Evolutionary conservation across 2,329 filamentous ascomycete species (phyloP).

Genomic region (Phoma herbarum): DNA sequence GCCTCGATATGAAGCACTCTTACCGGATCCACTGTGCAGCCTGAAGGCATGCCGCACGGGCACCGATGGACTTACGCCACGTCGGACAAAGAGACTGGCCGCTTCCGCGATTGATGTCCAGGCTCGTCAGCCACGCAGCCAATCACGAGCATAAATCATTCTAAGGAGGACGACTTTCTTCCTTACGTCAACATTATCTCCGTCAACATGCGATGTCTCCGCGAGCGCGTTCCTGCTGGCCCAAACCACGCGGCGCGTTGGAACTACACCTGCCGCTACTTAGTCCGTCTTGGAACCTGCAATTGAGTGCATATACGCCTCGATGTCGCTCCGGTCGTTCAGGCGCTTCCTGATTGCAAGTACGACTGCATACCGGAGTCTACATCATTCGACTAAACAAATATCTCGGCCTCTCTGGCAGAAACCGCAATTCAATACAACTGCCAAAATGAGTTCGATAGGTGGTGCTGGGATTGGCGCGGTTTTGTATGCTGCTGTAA

Average conservation of each 20-base stretch:
- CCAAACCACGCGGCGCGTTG: slow-evolving; percentile 4
- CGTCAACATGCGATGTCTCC: slow-evolving; percentile 18
- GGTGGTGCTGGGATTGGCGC: slow-evolving; percentile 37
- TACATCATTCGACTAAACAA: neutral
- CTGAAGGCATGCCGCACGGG: neutral
- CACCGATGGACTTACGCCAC: neutral
- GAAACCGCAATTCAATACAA: slow-evolving; percentile 32
- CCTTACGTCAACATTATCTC: slow-evolving; percentile 32
- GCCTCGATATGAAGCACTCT: neutral
- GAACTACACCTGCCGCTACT: slow-evolving; percentile 10
- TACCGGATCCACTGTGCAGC: neutral
- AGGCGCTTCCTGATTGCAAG: slow-evolving; percentile 9
- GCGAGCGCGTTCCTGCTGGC: slow-evolving; percentile 10
- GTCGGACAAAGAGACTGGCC: slow-evolving; percentile 29
- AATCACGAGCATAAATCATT: slow-evolving; percentile 17
- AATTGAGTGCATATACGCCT: slow-evolving; percentile 16
- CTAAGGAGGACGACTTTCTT: slow-evolving; percentile 11
- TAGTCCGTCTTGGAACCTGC: slow-evolving; percentile 21
- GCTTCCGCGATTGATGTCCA: slow-evolving; percentile 13
- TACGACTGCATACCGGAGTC: neutral
- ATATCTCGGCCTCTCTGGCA: slow-evolving; percentile 26
- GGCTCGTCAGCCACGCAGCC: slow-evolving; percentile 6
- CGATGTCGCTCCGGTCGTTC: slow-evolving; percentile 26
- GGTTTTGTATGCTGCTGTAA: slow-evolving; percentile 53
- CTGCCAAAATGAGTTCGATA: slow-evolving; percentile 45